Percentiles rank a stretch among this genome's conserved stretches.
These are phyloP conservation scores for Pestalotiopsis sp. DNA, from an alignment of 2,329 filamentous ascomycete genomes.

Conservation along the genomic window DNA sequence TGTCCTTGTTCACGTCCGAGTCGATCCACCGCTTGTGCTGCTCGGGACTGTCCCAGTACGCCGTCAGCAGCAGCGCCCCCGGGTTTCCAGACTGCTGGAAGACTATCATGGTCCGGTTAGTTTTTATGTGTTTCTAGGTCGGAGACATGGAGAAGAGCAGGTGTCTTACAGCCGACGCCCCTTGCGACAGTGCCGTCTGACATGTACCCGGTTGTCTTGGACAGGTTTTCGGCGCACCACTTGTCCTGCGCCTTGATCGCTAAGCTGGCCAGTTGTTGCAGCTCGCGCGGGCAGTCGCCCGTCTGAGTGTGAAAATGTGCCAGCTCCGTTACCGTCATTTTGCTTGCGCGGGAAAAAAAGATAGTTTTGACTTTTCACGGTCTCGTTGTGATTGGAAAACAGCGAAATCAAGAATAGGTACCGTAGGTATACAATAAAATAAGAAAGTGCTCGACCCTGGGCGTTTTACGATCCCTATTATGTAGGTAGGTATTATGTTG, in stretches of 20 bases:
- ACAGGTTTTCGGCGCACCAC: slow-evolving; percentile 38
- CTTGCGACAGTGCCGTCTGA: slow-evolving; percentile 37
- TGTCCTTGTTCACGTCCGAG: slow-evolving; percentile 39
- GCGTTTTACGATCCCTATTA: too few species aligned
- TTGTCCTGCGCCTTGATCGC: slow-evolving; percentile 38
- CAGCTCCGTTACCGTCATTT: slow-evolving; percentile 29
- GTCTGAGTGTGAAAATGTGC: slow-evolving; percentile 25
- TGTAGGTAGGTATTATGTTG: slow-evolving; percentile 7
- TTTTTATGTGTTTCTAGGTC: background rate
- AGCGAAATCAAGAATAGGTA: too few species aligned
- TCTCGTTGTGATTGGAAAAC: too few species aligned
- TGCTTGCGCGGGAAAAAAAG: background rate
- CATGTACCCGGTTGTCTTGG: slow-evolving; percentile 23
- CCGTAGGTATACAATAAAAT: too few species aligned
- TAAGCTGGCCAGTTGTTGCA: slow-evolving; percentile 33
- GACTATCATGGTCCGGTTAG: slow-evolving; percentile 11
- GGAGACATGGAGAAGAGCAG: background rate
- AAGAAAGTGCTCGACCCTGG: too few species aligned
- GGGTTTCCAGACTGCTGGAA: slow-evolving; percentile 38
- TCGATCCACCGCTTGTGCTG: slow-evolving; percentile 46
- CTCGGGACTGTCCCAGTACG: slow-evolving; percentile 44
- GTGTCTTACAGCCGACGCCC: slow-evolving; percentile 22
- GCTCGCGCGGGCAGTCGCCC: slow-evolving; percentile 31
- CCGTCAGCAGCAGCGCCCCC: slow-evolving; percentile 42
- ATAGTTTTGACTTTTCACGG: too few species aligned